Base-by-base conservation (phyloP, 345 rosid species). In the Adansonia digitata region DNA sequence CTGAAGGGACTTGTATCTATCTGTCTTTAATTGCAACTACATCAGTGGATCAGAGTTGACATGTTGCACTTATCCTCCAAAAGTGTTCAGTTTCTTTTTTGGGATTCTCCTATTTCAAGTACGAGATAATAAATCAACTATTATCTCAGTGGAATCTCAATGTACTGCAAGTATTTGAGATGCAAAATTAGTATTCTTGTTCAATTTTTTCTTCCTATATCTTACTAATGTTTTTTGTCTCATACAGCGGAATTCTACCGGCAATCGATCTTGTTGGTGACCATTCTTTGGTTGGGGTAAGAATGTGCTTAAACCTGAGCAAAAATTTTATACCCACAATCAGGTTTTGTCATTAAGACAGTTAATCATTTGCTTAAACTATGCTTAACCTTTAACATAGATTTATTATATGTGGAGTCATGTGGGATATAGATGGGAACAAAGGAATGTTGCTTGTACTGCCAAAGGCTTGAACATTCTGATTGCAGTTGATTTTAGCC, bases 171-270 rank as follows among this genome's bases (percentile, higher is more conserved):
- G 61, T 29, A 29, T 11, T 61, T 29, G 48, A 43, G 29, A 49
- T 43, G 53, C 56, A 61, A n/a, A 61, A 46, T 74, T 34, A 11
- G 22, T 40, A 48, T 43, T 60, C 7, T 48, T 29, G 20, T 34
- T 7, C 34, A 17, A 20, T 7, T 5, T 31, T 18, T 26, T 15
- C 17, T 46, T 69, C 24, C 61, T 72, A 20, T 39, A 49, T 68
- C 46, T 69, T 75, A 14, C 72, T 42, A 55, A 69, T 70, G 29
- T 26, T 56, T 76, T 11, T 45, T 72, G 22, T 27, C 24, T 17
- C 34, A 64, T 79, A 77, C 93, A 96, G 99, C 12, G 97, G 99
- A 18, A 87, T 93, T 71, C 81, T 96, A 84, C 86, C 98, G 67
- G 99, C 98, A 37, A 69, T 95, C 43, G 94, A 88, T 83, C 79